Conservation (phyloP, 768 basidiomycete species). For the Pholiota molesta region DNA sequence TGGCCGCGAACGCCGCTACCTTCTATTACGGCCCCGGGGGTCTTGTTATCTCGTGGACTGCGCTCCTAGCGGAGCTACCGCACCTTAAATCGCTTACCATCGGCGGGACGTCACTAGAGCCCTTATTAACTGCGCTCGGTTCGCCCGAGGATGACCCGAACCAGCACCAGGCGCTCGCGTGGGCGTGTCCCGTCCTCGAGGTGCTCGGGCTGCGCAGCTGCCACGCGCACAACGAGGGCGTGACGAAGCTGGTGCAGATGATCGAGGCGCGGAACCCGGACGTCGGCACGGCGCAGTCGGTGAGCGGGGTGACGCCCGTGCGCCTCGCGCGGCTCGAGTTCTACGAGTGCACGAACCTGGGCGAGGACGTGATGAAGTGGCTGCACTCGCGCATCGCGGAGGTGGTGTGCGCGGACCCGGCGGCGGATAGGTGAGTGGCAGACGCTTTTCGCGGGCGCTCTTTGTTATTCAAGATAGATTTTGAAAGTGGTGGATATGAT, state of each 20-base stretch:
- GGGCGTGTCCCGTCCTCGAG: slow-evolving; percentile 67
- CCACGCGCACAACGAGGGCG: slow-evolving; percentile 64
- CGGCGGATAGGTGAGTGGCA: slow-evolving; percentile 45
- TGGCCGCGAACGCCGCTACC: slow-evolving; percentile 33
- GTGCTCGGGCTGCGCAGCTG: slow-evolving; percentile 65
- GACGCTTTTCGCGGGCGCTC: background rate
- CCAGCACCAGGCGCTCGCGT: slow-evolving; percentile 35
- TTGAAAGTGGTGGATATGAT: slow-evolving; percentile 9
- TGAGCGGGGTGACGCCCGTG: slow-evolving; percentile 51
- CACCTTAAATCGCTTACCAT: slow-evolving; percentile 62
- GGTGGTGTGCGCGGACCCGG: slow-evolving; percentile 63
- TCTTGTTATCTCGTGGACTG: slow-evolving; percentile 66
- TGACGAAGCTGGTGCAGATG: slow-evolving; percentile 70
- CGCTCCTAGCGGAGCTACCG: slow-evolving; percentile 58
- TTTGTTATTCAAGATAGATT: slow-evolving; percentile 5
- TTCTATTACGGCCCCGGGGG: slow-evolving; percentile 65
- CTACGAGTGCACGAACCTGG: slow-evolving; percentile 66
- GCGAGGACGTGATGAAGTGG: slow-evolving; percentile 73
- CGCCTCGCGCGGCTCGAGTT: slow-evolving; percentile 63
- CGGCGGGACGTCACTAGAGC: slow-evolving; percentile 68
- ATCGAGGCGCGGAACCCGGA: slow-evolving; percentile 74
- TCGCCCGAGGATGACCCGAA: slow-evolving; percentile 60
- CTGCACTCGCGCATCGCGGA: slow-evolving; percentile 61
- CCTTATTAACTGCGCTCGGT: slow-evolving; percentile 58
- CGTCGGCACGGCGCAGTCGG: slow-evolving; percentile 31